A percentile compares a stretch with the other conserved stretches of the same genome.
Evolutionary conservation across 2,329 filamentous ascomycete species (phyloP).

Genomic region (Calonectria hawksworthii): DNA sequence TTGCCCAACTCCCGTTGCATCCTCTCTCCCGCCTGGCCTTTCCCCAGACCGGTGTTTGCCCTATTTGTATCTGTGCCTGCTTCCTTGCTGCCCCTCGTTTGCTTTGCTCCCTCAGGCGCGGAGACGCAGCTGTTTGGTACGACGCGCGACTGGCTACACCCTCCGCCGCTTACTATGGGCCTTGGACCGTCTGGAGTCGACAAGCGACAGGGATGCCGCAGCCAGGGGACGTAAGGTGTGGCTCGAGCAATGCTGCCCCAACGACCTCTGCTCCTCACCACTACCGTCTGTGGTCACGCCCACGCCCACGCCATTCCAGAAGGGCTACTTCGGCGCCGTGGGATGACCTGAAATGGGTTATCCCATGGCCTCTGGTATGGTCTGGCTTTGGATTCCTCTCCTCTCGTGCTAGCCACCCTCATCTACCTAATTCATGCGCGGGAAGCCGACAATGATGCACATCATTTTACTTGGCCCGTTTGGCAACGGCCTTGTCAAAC

Average conservation of each 20-base stretch:
- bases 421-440: conserved; percentile 43
- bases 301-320: conserved; percentile 18
- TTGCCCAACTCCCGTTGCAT: background rate
- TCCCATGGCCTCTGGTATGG: conserved; percentile 26
- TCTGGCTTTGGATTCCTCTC: background rate
- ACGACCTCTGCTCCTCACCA: conserved; percentile 10
- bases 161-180: conserved; percentile 27
- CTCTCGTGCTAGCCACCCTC: conserved; percentile 38
- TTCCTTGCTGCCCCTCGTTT: background rate
- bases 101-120: conserved; percentile 12
- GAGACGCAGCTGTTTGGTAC: conserved; percentile 23
- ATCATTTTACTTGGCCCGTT: conserved; percentile 25
- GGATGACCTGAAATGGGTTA: conserved; percentile 20
- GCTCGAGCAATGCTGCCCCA: conserved; percentile 8
- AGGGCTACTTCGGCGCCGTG: conserved; percentile 18
- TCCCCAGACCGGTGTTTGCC: background rate
- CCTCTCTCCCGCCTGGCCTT: background rate
- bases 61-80: background rate
- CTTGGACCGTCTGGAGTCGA: conserved; percentile 24
- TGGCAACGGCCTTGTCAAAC: background rate
- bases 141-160: conserved; percentile 25
- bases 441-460: conserved; percentile 29
- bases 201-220: conserved; percentile 22
- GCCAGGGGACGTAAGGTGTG: conserved; percentile 15
- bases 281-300: conserved; percentile 18